Evolutionary conservation across 2,329 filamentous ascomycete species (phyloP).

Genomic region (Achaetomium macrosporum): DNA sequence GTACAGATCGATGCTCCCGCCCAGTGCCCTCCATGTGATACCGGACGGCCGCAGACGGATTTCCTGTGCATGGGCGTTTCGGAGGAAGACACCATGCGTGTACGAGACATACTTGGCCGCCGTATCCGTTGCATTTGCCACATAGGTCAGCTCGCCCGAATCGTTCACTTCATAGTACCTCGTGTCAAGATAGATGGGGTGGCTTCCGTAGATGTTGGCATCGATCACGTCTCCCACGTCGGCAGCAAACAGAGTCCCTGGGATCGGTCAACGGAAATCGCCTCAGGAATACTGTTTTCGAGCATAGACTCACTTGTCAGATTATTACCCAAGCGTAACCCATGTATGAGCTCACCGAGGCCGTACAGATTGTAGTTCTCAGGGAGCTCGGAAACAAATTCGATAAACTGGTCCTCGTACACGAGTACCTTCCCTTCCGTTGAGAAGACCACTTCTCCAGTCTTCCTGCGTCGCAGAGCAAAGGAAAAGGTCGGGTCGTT

Average conservation of each 20-base stretch:
- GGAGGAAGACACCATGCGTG: slow-evolving; percentile 71
- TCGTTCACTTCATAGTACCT: slow-evolving; percentile 59
- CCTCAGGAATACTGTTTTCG: neutral
- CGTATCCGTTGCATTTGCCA: slow-evolving; percentile 48
- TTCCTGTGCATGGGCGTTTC: slow-evolving; percentile 73
- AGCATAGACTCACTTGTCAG: slow-evolving; percentile 48
- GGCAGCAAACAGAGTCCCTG: slow-evolving; percentile 52
- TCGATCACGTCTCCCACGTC: slow-evolving; percentile 62
- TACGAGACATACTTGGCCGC: slow-evolving; percentile 55
- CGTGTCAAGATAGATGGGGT: slow-evolving; percentile 76
- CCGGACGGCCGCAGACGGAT: slow-evolving; percentile 57
- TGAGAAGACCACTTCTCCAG: slow-evolving; percentile 61
- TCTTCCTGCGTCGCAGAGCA: slow-evolving; percentile 52
- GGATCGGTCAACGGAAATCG: neutral
- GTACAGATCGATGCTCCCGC: slow-evolving; percentile 73
- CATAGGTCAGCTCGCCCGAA: slow-evolving; percentile 45
- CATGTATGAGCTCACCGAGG: slow-evolving; percentile 67
- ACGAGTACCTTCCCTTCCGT: slow-evolving; percentile 60
- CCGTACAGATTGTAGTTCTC: slow-evolving; percentile 72
- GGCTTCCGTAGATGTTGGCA: slow-evolving; percentile 67
- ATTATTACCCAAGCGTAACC: slow-evolving; percentile 66
- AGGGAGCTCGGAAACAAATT: slow-evolving; percentile 61
- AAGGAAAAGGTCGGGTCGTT: slow-evolving; percentile 62
- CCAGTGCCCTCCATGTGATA: slow-evolving; percentile 68
- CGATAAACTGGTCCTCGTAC: slow-evolving; percentile 73